These are phyloP conservation scores for Parsonsia alboflavescens DNA, from an alignment of 257 asterid genomes.

Conservation along the genomic window DNA sequence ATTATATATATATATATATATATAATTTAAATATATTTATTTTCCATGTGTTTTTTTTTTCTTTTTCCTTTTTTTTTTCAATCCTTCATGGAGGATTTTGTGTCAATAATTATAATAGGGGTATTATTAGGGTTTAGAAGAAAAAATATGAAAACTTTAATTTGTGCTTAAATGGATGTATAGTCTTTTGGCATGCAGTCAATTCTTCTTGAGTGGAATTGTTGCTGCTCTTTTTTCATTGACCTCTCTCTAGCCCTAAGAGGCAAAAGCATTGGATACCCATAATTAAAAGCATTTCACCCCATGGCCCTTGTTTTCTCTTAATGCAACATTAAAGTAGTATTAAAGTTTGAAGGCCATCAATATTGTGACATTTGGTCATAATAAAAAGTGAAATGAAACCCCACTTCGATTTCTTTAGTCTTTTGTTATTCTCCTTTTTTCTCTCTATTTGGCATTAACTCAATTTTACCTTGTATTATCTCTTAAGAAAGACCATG, in stretches of 20 bases:
- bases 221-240: background rate
- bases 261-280: background rate
- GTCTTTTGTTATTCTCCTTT: background rate
- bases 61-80: background rate
- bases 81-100: conserved; percentile 22
- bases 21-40: too few species aligned
- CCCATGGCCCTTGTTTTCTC: conserved; percentile 1
- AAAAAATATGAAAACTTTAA: background rate
- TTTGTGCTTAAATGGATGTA: background rate
- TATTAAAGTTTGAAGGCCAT: background rate
- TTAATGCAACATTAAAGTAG: conserved; percentile 4
- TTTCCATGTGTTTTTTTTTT: background rate
- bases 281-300: background rate
- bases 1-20: background rate
- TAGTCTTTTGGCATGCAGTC: background rate
- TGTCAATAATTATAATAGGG: conserved; percentile 3
- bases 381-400: background rate
- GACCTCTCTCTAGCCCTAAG: background rate
- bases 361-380: background rate
- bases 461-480: too few species aligned
- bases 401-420: background rate
- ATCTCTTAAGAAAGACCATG: too few species aligned
- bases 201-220: background rate
- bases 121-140: background rate
- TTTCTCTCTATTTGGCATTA: background rate